Conservation (phyloP, 2,329 filamentous ascomycete genomes). For the Xylariaceae sp. region DNA sequence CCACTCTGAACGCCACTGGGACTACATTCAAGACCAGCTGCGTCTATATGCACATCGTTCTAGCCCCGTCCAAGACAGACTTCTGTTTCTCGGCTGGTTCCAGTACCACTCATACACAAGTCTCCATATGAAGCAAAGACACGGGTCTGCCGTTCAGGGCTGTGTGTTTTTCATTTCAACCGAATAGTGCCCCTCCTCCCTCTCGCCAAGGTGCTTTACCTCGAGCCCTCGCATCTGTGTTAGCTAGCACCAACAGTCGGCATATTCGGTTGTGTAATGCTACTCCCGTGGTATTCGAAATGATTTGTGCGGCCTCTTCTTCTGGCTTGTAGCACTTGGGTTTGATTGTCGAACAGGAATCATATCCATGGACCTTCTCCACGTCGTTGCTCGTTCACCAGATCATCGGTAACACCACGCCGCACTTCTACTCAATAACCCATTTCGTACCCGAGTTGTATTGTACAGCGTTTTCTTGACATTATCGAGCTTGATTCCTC, state of each 20-base stretch:
- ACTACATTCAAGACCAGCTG: conserved; percentile 11
- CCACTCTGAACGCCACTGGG: conserved; percentile 21
- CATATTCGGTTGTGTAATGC: conserved; percentile 20
- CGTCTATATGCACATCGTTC: conserved; percentile 16
- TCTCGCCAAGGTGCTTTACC: neutral
- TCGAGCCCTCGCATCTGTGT: conserved; percentile 14
- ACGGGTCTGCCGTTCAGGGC: neutral
- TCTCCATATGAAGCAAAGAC: conserved; percentile 13
- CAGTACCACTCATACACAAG: conserved; percentile 14
- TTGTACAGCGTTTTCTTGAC: neutral
- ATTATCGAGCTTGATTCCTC: neutral
- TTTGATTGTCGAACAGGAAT: conserved; percentile 8
- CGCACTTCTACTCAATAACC: too few relatives aligned
- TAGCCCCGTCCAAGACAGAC: conserved; percentile 20
- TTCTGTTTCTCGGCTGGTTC: conserved; percentile 13
- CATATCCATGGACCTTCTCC: conserved; percentile 1
- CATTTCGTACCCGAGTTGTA: too few relatives aligned
- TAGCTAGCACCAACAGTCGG: conserved; percentile 16
- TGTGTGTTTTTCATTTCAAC: conserved; percentile 1
- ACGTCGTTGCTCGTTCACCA: too few relatives aligned
- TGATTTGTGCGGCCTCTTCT: conserved; percentile 19
- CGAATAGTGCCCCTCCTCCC: neutral
- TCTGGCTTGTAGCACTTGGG: conserved; percentile 18
- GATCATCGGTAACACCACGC: too few relatives aligned
- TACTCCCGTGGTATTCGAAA: conserved; percentile 18